Percentiles rank a stretch among this genome's conserved stretches.
Evolutionary conservation across 352 stramenopile species (phyloP).

Genomic region (Thalassiosira ordinaria): DNA sequence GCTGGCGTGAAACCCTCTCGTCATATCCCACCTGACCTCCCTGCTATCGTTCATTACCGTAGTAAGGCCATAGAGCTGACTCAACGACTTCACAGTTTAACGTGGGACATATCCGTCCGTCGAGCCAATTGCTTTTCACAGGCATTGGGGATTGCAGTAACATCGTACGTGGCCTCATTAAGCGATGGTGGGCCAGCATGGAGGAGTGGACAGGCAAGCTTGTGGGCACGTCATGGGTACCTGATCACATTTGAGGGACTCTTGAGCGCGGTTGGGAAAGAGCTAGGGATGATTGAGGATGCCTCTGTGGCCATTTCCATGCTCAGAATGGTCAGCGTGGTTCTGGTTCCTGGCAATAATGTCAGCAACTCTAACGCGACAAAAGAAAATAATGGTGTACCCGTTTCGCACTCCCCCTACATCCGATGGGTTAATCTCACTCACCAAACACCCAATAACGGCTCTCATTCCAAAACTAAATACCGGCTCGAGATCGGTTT

Average conservation of each 20-base stretch:
- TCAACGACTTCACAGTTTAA: constrained; percentile 76
- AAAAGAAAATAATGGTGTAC: constrained; percentile 43
- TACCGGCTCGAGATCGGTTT: constrained; percentile 76
- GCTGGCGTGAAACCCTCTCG: too few relatives aligned
- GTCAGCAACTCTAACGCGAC: neutral
- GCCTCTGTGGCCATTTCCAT: constrained; percentile 81
- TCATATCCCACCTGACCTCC: constrained; percentile 43
- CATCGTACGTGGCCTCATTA: constrained; percentile 76
- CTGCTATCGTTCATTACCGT: constrained; percentile 35
- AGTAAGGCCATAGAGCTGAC: constrained; percentile 66
- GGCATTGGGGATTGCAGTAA: constrained; percentile 74
- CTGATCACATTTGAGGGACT: constrained; percentile 94
- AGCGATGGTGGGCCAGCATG: constrained; percentile 62
- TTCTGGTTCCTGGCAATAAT: constrained; percentile 63
- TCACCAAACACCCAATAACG: constrained; percentile 24
- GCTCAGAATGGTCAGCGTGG: constrained; percentile 86
- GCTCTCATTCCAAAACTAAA: constrained; percentile 37
- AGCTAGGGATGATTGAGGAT: constrained; percentile 93
- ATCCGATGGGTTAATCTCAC: constrained; percentile 65
- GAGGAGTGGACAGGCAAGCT: constrained; percentile 61
- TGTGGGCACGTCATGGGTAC: constrained; percentile 82
- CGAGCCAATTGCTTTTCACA: constrained; percentile 82
- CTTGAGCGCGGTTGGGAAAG: constrained; percentile 93
- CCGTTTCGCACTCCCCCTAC: constrained; percentile 70
- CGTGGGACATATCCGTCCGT: constrained; percentile 75